Percentiles rank a stretch among this genome's conserved stretches.
Conservation (phyloP, 176 grass and related monocot genomes). For the Oryza glaberrima region DNA sequence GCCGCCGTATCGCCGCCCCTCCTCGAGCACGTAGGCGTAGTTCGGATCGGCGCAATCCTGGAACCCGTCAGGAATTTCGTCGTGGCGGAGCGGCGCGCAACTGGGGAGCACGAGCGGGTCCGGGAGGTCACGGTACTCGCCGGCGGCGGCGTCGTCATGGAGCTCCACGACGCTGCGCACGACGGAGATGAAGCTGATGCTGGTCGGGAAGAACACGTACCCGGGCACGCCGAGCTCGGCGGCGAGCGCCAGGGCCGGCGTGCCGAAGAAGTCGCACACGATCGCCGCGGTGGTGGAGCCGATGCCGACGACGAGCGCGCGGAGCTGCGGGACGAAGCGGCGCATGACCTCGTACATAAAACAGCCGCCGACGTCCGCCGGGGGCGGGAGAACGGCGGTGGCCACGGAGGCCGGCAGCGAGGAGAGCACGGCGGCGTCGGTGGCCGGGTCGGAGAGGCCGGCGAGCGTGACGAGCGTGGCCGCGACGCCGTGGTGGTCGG, state of each 20-base stretch:
- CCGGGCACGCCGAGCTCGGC: conserved; percentile 51
- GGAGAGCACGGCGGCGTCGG: not conserved
- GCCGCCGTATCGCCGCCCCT: conserved; percentile 21
- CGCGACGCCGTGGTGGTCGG: conserved; percentile 34
- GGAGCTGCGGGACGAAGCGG: conserved; percentile 36
- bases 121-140: conserved; percentile 38
- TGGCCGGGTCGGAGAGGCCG: conserved; percentile 18
- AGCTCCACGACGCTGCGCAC: conserved; percentile 35
- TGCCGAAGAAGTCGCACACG: conserved; percentile 52
- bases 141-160: conserved; percentile 21
- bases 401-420: conserved; percentile 34
- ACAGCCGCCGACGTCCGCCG: not conserved
- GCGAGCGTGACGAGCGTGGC: conserved; percentile 51
- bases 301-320: conserved; percentile 2
- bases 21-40: conserved; percentile 7
- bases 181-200: conserved; percentile 30
- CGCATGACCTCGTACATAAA: not conserved
- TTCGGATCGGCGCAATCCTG: not conserved
- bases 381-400: conserved; percentile 38
- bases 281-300: conserved; percentile 9
- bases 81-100: not conserved
- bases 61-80: no score
- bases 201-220: conserved; percentile 55
- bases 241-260: conserved; percentile 30
- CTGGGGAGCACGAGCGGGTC: conserved; percentile 49